Conservation (phyloP, 257 asterid species). For the Striga asiatica region DNA sequence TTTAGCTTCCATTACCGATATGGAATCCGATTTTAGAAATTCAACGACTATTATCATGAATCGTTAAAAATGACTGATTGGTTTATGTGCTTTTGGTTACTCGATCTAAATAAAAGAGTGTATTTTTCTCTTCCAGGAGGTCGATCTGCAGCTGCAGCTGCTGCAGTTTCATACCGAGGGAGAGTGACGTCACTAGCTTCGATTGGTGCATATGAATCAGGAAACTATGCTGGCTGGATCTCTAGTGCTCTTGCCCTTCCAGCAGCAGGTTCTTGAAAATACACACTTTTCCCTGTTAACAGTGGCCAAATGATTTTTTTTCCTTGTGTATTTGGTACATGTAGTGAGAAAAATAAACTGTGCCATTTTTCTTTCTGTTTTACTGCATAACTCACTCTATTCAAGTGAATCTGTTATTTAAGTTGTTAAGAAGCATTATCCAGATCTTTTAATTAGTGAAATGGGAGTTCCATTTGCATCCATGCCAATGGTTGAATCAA, state of each 20-base stretch:
- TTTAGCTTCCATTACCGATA: too few species aligned
- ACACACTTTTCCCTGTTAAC: not conserved
- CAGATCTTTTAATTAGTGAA: not conserved
- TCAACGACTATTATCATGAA: too few species aligned
- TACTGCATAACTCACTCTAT: not conserved
- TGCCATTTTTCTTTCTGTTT: not conserved
- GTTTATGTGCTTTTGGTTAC: too few species aligned
- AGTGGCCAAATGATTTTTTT: not conserved
- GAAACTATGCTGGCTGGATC: conserved; percentile 57
- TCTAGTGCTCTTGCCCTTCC: conserved; percentile 72
- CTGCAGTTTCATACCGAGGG: conserved; percentile 60
- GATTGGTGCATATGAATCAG: conserved; percentile 46
- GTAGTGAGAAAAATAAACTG: not conserved
- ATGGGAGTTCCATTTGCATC: too few species aligned
- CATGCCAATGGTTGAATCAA: too few species aligned
- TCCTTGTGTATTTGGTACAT: conserved; percentile 6
- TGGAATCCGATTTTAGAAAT: not conserved
- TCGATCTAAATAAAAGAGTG: too few species aligned
- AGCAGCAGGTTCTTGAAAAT: conserved; percentile 71
- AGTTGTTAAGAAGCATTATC: not conserved
- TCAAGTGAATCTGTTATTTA: not conserved
- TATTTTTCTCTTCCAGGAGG: conserved; percentile 37
- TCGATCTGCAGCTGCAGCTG: conserved; percentile 68
- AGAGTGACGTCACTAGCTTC: conserved; percentile 49
- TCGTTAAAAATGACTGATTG: too few species aligned